Base-by-base conservation (phyloP, 495 filamentous ascomycete species). In the Physcia stellaris region DNA sequence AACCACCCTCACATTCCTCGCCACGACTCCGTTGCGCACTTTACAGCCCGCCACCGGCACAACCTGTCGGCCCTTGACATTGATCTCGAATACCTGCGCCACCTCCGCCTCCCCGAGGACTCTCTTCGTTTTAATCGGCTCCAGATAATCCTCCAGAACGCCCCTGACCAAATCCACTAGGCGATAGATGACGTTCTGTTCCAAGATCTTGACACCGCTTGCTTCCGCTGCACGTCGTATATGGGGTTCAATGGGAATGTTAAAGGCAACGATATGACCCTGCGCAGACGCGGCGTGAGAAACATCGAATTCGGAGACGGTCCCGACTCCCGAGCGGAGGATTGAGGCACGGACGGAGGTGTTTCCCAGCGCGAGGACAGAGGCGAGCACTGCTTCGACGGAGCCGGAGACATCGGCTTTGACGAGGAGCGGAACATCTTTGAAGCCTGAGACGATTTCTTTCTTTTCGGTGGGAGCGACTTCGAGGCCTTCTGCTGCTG, bases 381-480 rank as follows among this genome's bases (percentile, higher is more conserved):
- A 70, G 36, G 82, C 78, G 36, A 78, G 56, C 6, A 95, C 80
- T 4, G 90, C 90, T 57, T 99, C 90, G 5, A 86, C 87, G 1
- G 86, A 94, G 7, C 90, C 90, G 39, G 75, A 75, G 12, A 96
- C 90, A 52, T 99, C 92, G 30, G 76, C 86, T 60, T 95, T 96
- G 61, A 99, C 64, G 30, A 88, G 70, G 59, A 94, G 86, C 44
- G 75, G 72, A 37, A 94, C 64, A n/a, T 73, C 52, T 41, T 80
- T 75, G 5, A 71, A 66, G 7, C 35, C 45, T 11, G 46, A 43
- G 11, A 41, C 22, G 12, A 36, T 48, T 35, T 49, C 35, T 19
- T 46, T 48, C 0, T 26, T 29, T 23, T 30, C 29, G 19, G 45
- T 35, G 4, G 47, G 41, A 9, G 24, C 37, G 4, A 41, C 46